Evolutionary conservation across 2,329 filamentous ascomycete species (phyloP).

Genomic region (Claviceps fusiformis): DNA sequence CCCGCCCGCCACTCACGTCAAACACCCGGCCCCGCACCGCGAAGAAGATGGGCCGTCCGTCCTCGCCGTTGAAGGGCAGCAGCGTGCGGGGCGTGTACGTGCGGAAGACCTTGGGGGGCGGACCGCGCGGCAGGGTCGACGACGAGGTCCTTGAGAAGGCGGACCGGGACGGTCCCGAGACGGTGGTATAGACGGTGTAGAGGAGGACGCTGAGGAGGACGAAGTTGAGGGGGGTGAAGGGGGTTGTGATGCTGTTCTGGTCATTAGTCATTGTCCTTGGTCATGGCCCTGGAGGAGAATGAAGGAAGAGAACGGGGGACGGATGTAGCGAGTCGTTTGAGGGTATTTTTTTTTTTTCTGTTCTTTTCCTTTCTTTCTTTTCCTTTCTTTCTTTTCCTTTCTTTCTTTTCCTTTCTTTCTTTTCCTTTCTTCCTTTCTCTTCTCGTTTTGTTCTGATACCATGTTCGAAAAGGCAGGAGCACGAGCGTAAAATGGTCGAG

Average conservation of each 20-base stretch:
- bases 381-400: no score
- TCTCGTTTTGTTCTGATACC: no score
- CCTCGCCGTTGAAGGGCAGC: conserved; percentile 69
- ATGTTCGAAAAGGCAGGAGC: no score
- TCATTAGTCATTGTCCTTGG: no score
- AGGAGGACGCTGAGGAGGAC: conserved; percentile 42
- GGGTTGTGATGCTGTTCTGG: conserved; percentile 14
- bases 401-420: no score
- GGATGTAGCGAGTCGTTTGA: not conserved
- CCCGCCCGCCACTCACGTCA: conserved; percentile 72
- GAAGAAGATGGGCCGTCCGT: conserved; percentile 66
- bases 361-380: no score
- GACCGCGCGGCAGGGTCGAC: conserved; percentile 31
- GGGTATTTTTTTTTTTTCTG: not conserved
- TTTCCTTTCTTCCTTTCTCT: no score
- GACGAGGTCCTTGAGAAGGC: conserved; percentile 13
- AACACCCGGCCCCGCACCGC: conserved; percentile 87
- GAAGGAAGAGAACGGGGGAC: not conserved
- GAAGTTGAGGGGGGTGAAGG: conserved; percentile 50
- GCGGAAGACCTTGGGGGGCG: conserved; percentile 47
- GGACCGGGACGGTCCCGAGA: conserved; percentile 34
- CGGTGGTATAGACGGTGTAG: conserved; percentile 42
- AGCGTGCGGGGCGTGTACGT: conserved; percentile 68
- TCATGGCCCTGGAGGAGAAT: no score
- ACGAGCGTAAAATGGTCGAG: no score